Conservation (phyloP, 805 yeast genomes). For the Saccharomycopsis fodiens region DNA sequence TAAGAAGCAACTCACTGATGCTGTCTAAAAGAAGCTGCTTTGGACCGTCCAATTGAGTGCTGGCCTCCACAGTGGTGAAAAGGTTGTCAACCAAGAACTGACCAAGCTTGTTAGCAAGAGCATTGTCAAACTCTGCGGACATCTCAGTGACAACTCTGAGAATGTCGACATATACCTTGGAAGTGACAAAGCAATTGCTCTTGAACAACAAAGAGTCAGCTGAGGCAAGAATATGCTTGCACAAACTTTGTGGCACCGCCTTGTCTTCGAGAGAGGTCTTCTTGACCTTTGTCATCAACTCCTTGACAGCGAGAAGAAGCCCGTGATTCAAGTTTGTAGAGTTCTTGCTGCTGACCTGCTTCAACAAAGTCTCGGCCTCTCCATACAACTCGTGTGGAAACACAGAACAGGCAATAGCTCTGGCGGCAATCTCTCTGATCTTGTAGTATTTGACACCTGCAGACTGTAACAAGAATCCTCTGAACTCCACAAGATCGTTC, state of each 20-base stretch:
- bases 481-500: conserved; percentile 43
- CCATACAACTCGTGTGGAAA: conserved; percentile 24
- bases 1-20: conserved; percentile 28
- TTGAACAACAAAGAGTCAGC: conserved; percentile 20
- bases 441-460: conserved; percentile 64
- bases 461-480: conserved; percentile 38
- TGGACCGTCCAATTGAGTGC: conserved; percentile 36
- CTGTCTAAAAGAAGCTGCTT: conserved; percentile 39
- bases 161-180: conserved; percentile 29
- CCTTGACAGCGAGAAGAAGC: conserved; percentile 39
- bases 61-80: background rate
- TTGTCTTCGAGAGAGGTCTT: conserved; percentile 6
- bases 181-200: conserved; percentile 29
- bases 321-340: conserved; percentile 52
- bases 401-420: conserved; percentile 50
- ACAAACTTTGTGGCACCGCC: conserved; percentile 11
- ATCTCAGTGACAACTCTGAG: conserved; percentile 20
- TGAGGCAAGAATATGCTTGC: conserved; percentile 8
- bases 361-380: conserved; percentile 25
- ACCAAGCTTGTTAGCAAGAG: conserved; percentile 1
- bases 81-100: background rate
- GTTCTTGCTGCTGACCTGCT: conserved; percentile 20
- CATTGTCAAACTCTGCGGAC: conserved; percentile 1
- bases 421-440: conserved; percentile 80
- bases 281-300: conserved; percentile 23